Conservation (phyloP, 1,284 basidiomycete genomes). For the Apiotrichum mycotoxinovorans region DNA sequence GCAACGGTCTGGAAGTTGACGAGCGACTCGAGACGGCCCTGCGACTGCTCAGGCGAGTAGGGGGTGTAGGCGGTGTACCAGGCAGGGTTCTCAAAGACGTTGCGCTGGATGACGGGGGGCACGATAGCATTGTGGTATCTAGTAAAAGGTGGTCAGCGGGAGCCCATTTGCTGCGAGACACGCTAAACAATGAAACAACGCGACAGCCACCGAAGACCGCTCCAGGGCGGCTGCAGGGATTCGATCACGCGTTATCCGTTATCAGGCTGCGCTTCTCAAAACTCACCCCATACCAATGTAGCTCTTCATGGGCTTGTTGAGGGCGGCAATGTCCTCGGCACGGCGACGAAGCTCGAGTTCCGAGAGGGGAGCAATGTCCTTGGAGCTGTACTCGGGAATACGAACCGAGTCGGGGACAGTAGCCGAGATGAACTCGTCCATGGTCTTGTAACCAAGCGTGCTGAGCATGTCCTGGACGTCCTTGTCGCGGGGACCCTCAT, state of each 20-base stretch:
- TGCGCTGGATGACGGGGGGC: slow-evolving; percentile 86
- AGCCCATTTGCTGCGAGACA: not conserved
- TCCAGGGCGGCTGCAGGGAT: too few species aligned
- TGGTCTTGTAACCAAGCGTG: slow-evolving; percentile 72
- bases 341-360: slow-evolving; percentile 79
- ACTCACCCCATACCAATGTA: slow-evolving; percentile 89
- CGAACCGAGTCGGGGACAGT: slow-evolving; percentile 77
- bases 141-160: not conserved
- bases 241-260: not conserved
- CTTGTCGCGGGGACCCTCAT: slow-evolving; percentile 77
- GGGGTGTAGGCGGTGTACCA: slow-evolving; percentile 99
- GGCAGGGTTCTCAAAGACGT: slow-evolving; percentile 93
- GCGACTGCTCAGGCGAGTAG: slow-evolving; percentile 52
- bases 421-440: slow-evolving; percentile 78
- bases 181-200: not conserved
- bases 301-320: slow-evolving; percentile 81
- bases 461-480: slow-evolving; percentile 76
- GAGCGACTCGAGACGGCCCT: slow-evolving; percentile 84
- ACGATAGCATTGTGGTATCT: slow-evolving; percentile 87
- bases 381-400: slow-evolving; percentile 57
- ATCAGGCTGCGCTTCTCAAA: not conserved
- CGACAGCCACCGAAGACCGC: too few species aligned
- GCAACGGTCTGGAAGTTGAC: slow-evolving; percentile 98
- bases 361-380: slow-evolving; percentile 66
- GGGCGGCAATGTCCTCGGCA: slow-evolving; percentile 68